Evolutionary conservation across 2,329 filamentous ascomycete genomes (phyloP), one percentile per base, ranked within the genome.

Genomic region (Tolypocladium amazonense): DNA sequence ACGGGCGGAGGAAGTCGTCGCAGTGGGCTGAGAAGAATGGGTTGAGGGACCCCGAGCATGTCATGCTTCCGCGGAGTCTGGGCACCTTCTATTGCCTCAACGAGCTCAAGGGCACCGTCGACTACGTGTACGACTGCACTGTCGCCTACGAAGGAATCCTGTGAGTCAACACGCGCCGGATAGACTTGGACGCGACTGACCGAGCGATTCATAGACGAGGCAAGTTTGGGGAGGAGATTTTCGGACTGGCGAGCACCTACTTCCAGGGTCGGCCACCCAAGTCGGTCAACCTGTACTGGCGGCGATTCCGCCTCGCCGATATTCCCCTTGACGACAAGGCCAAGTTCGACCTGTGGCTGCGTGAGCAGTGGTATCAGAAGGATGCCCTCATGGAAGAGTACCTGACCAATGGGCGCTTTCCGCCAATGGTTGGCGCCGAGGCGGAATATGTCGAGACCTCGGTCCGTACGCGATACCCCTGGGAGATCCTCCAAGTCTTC

Each of bases 221-320:
- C 45, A 82, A 88, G 67, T 97, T 88, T 65, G 92, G 93, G n/a
- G 92, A 97, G 71, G 86, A 95, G 56, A 88, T 90, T 68, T 97
- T 95, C 73, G 92, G 90, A 0, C 79, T 99, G 4, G 83, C 85
- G 3, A 92, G 92, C 56, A 95, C 91, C 4, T 96, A 94, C 70
- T 87, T 97, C 63, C 85, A 94, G 72, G 92, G 94, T 15, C 85
- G 90, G 1, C 88, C 92, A 0, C 94, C 93, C 1, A 96, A 92
- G 71, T 96, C 92, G 1, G 92, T 97, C 68, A 97, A 97, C 74
- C 92, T 97, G 79, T 89, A 96, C 75, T 99, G 93, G 91, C 86
- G 94, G 58, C 86, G 92, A 12, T 97, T 96, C 74, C 83, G 84
- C 39, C 71, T 97, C 18, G 81, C 82, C 27, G 86, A 91, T 25